Base-by-base conservation (phyloP, 345 rosid genomes). In the Eutrema heterophyllum region DNA sequence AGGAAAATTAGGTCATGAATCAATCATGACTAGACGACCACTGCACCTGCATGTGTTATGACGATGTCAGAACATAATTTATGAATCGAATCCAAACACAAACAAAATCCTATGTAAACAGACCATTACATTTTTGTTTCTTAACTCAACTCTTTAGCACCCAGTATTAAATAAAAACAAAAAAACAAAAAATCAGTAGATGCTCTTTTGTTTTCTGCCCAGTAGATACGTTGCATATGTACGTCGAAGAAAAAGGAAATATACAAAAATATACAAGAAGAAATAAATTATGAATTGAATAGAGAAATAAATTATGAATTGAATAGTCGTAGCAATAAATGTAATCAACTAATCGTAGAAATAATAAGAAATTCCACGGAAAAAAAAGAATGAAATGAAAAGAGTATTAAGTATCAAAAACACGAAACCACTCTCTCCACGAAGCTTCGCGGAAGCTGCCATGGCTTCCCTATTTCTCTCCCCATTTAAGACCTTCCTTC, bases 391-490 rank as follows among this genome's bases (percentile, higher is more conserved):
- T 55, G 15, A 40, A 57, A 46, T 8, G 14, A 21, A 15, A 24
- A 54, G 16, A 2, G 9, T 16, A 57, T 71, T 57, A 56, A 57
- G 61, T 64, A 70, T 64, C 32, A 76, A 59, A 61, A 54, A 46
- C 64, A 73, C 9, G 13, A 48, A 26, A 3, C 15, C 50, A 51
- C 50, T 63, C 38, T 62, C 66, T 43, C 67, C 21, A 74, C 30
- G 99, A 95, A 95, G 81, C 79, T 95, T 90, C 99, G 76, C 21
- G 83, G 99, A 92, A 95, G 87, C 72, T 92, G 86, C 93, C 41
- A 80, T 86, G 91, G 85, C 77, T 36, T 41, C 44, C 2, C 24
- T 62, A 58, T 16, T 62, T 1, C 78, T 67, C 67, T 26, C 73
- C 48, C 87, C 89, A 70, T 93, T 87, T 85, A 90, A 90, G 50